Evolutionary conservation across 495 filamentous ascomycete genomes (phyloP).

Genomic region (Annulohypoxylon stygium): DNA sequence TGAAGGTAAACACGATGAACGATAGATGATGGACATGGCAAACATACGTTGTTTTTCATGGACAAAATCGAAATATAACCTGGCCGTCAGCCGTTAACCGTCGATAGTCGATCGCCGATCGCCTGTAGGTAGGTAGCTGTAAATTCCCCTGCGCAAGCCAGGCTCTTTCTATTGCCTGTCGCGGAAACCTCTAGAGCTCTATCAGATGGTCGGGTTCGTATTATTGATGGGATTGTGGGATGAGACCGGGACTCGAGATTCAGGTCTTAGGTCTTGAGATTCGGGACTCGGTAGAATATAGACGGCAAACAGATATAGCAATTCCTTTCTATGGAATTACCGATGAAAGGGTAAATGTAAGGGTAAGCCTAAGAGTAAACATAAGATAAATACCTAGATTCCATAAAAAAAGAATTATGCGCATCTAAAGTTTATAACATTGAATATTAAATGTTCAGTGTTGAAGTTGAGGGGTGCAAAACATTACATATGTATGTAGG

Average conservation of each 20-base stretch:
- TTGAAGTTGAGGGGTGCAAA: conserved; percentile 11
- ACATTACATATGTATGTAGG: not conserved
- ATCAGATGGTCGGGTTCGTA: conserved; percentile 18
- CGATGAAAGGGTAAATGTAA: not conserved
- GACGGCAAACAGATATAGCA: not conserved
- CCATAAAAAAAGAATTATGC: not conserved
- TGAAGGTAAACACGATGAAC: not conserved
- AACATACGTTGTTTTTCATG: conserved; percentile 39
- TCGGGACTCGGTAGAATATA: not conserved
- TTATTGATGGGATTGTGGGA: conserved; percentile 15
- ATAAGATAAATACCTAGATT: not conserved
- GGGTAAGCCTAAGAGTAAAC: not conserved
- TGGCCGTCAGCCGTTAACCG: not conserved
- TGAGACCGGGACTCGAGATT: not conserved
- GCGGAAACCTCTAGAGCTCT: conserved; percentile 27
- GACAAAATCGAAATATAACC: conserved; percentile 19
- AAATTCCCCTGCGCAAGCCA: conserved; percentile 3
- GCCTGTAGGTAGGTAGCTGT: not conserved
- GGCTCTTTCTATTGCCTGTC: conserved; percentile 23
- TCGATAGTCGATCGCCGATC: not conserved
- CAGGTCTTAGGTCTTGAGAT: not conserved
- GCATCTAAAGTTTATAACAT: not conserved
- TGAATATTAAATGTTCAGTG: no score
- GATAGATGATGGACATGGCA: not conserved
- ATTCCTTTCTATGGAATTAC: conserved; percentile 3